These are phyloP conservation scores for Sesbania bispinosa DNA, from an alignment of 306 rosid species.

Conservation along the genomic window DNA sequence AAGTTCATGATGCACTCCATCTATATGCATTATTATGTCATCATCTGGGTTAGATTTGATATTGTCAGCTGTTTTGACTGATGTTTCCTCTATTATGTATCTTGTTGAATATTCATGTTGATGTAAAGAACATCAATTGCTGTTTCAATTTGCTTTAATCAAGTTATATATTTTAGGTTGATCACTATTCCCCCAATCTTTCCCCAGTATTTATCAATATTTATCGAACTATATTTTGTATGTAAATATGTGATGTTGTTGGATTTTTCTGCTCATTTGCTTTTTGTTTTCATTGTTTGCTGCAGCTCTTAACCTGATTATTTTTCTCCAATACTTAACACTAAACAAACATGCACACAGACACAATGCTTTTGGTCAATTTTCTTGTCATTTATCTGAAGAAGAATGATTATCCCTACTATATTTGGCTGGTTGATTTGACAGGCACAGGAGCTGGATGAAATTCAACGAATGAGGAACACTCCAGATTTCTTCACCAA, in stretches of 20 bases:
- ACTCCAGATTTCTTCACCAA: conserved; percentile 91
- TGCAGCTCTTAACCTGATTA: conserved; percentile 5
- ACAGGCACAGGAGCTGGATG: conserved; percentile 76
- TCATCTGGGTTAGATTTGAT: conserved; percentile 17
- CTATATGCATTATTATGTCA: not conserved
- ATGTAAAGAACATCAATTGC: not conserved
- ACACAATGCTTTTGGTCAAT: not conserved
- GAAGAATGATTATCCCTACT: not conserved
- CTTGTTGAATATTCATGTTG: not conserved
- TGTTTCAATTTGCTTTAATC: not conserved
- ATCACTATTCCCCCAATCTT: not conserved
- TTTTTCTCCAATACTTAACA: not conserved
- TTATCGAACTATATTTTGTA: not conserved
- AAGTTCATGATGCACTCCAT: conserved; percentile 40
- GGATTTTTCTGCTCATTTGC: not conserved
- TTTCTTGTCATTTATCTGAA: not conserved
- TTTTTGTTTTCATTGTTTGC: not conserved
- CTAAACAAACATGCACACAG: no score
- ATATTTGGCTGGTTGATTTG: conserved; percentile 21
- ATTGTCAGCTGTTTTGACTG: not conserved
- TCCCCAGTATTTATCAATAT: conserved; percentile 5
- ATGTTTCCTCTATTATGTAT: not conserved
- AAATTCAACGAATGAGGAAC: conserved; percentile 77
- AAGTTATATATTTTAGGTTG: conserved; percentile 2
- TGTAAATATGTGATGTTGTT: not conserved